These are phyloP conservation scores for Ogataea pignaliae DNA, from an alignment of 805 yeast species.

Conservation along the genomic window DNA sequence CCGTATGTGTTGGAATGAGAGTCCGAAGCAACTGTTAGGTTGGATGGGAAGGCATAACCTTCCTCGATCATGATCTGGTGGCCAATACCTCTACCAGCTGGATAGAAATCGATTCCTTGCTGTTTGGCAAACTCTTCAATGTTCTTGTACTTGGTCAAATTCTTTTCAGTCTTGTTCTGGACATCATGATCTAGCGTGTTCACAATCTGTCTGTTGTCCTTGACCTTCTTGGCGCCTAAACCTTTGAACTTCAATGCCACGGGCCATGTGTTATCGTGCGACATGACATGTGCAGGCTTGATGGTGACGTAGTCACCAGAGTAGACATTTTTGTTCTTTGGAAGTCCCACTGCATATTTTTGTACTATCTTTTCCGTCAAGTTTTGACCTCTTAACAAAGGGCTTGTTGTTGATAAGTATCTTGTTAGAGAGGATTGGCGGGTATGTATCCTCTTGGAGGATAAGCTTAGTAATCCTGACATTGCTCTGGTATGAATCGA, in stretches of 20 bases:
- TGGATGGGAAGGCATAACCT: conserved; percentile 95
- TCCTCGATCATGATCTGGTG: conserved; percentile 99
- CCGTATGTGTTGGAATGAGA: conserved; percentile 98
- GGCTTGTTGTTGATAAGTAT: conserved; percentile 1
- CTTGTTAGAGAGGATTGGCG: neutral
- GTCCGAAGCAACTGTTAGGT: conserved; percentile 93
- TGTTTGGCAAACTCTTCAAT: conserved; percentile 85
- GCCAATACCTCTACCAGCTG: conserved; percentile 99
- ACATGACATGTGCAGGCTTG: conserved; percentile 96
- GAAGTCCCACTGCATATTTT: conserved; percentile 81
- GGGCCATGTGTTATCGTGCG: conserved; percentile 99
- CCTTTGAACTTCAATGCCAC: conserved; percentile 96
- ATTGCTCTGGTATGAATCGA: neutral
- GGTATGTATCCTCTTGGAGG: neutral
- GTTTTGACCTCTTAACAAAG: conserved; percentile 57
- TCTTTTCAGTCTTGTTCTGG: conserved; percentile 87
- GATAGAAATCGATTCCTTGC: conserved; percentile 94
- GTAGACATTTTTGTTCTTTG: conserved; percentile 69
- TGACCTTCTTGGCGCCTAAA: conserved; percentile 80
- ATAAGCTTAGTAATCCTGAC: conserved; percentile 2
- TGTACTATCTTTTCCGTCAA: conserved; percentile 95
- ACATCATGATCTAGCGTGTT: conserved; percentile 98
- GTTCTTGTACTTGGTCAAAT: conserved; percentile 80
- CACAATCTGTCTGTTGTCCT: conserved; percentile 86
- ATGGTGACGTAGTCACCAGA: conserved; percentile 95